phyloP scores from a whole-genome alignment of 768 basidiomycete genomes.

The Suillus discolor region DNA sequence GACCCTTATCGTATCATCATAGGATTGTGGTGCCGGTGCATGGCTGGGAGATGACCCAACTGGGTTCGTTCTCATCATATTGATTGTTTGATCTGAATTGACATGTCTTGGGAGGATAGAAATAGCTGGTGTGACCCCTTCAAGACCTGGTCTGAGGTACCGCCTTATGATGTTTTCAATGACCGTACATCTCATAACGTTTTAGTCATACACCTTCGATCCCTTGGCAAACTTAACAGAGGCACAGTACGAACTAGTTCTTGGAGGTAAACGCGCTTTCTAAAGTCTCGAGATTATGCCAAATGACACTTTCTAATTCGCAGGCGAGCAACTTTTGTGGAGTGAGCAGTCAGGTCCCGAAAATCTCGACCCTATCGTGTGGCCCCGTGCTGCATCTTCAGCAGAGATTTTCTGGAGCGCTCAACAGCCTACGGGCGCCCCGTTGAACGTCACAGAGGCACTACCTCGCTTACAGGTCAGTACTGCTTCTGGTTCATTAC shows the following conservation, averaged over 20 bases:
- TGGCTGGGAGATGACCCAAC: conserved; percentile 43
- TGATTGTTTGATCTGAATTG: neutral
- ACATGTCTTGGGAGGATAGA: conserved; percentile 18
- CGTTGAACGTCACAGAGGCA: conserved; percentile 40
- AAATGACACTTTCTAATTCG: conserved; percentile 8
- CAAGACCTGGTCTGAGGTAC: conserved; percentile 53
- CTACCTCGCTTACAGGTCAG: conserved; percentile 51
- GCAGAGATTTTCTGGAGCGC: conserved; percentile 61
- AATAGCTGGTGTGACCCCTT: conserved; percentile 54
- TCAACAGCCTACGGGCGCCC: conserved; percentile 34
- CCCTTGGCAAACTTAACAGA: conserved; percentile 46
- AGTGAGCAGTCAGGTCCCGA: conserved; percentile 46
- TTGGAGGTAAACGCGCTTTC: conserved; percentile 31
- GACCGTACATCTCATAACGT: conserved; percentile 15
- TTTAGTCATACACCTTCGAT: conserved; percentile 51
- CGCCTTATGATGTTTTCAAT: conserved; percentile 7
- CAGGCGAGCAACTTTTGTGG: conserved; percentile 47
- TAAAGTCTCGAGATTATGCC: neutral
- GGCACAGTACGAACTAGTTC: conserved; percentile 38
- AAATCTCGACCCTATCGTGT: conserved; percentile 46
- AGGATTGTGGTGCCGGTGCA: conserved; percentile 51
- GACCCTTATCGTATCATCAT: conserved; percentile 6
- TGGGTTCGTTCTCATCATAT: conserved; percentile 24
- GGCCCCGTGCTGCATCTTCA: conserved; percentile 50
- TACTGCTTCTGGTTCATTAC: neutral